These are phyloP conservation scores for Gossypium davidsonii DNA, from an alignment of 441 rosid genomes.

Conservation along the genomic window DNA sequence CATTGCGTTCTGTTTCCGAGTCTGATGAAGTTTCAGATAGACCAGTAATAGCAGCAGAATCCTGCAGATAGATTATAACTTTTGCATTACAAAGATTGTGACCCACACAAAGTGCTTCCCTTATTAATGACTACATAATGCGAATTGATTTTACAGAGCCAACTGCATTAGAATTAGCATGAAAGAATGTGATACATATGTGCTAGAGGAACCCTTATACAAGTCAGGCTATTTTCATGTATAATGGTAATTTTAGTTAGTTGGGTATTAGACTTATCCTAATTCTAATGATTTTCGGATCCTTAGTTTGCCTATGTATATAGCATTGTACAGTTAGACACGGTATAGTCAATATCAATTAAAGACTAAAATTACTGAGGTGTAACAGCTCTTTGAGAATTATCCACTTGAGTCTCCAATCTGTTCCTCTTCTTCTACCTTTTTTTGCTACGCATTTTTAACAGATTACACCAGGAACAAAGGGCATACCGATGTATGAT, in stretches of 20 bases:
- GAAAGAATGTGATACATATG: background rate
- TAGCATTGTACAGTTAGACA: background rate
- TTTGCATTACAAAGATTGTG: background rate
- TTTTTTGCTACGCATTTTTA: background rate
- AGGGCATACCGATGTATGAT: constrained; percentile 74
- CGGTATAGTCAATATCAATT: background rate
- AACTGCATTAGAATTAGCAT: background rate
- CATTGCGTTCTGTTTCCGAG: constrained; percentile 53
- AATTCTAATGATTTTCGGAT: background rate
- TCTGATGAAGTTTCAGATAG: constrained; percentile 90
- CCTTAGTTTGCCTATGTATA: background rate
- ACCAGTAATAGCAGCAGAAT: constrained; percentile 70
- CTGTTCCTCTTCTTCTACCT: background rate
- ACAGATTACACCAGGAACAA: constrained; percentile 7
- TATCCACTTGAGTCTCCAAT: background rate
- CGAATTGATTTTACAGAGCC: background rate
- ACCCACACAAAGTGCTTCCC: background rate
- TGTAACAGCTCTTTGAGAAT: background rate
- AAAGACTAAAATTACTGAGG: background rate
- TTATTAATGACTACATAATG: background rate
- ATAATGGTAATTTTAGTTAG: background rate
- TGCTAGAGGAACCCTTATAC: background rate
- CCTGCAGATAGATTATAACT: constrained; percentile 39
- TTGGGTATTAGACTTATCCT: background rate
- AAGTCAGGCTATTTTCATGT: background rate